Evolutionary conservation across 768 basidiomycete species (phyloP).

Genomic region (Gloeopeniophorella convolvens): DNA sequence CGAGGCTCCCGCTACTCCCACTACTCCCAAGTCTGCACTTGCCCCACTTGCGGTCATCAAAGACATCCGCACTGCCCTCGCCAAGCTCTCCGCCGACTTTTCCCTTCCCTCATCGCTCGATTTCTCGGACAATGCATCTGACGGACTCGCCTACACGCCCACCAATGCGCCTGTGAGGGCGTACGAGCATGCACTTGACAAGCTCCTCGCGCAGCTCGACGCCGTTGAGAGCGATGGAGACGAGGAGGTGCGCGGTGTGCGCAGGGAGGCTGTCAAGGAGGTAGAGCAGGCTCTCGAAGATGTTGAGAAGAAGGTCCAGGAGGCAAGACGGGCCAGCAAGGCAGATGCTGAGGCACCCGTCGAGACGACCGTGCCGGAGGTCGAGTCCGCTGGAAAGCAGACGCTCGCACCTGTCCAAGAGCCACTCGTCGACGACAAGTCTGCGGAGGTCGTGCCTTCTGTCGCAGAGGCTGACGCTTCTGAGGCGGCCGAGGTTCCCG

Average conservation of each 20-base stretch:
- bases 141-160: conserved; percentile 51
- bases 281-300: conserved; percentile 56
- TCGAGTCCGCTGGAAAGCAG: background rate
- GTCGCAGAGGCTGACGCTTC: background rate
- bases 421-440: background rate
- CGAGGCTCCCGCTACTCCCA: background rate
- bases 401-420: background rate
- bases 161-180: conserved; percentile 54
- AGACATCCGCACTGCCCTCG: conserved; percentile 4
- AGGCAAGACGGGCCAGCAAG: background rate
- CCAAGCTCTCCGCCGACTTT: conserved; percentile 6
- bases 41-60: background rate
- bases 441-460: background rate
- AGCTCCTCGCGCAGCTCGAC: conserved; percentile 61
- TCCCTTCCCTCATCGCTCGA: conserved; percentile 11
- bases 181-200: conserved; percentile 56
- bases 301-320: conserved; percentile 33
- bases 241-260: conserved; percentile 40
- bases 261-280: conserved; percentile 46
- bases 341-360: background rate
- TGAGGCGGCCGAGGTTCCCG: background rate
- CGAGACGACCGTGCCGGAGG: background rate
- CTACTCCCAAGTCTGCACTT: background rate
- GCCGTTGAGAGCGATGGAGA: conserved; percentile 61
- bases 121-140: conserved; percentile 5